Conservation (phyloP, 1,139 yeast species). For the Candida glucosophila region DNA sequence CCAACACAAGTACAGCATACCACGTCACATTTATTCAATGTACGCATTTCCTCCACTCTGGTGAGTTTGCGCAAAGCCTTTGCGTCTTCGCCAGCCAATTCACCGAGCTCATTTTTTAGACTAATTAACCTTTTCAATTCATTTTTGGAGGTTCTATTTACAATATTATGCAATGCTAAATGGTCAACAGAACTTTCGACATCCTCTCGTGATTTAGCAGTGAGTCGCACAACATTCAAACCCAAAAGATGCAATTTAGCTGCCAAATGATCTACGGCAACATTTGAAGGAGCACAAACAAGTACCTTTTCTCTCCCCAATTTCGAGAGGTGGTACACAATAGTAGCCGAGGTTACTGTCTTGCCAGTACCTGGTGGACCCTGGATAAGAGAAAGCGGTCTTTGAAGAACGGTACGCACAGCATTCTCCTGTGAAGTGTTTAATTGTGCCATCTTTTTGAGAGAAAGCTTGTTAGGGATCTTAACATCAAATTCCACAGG, state of each 20-base stretch:
- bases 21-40: slow-evolving; percentile 61
- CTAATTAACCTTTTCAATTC: slow-evolving; percentile 51
- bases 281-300: slow-evolving; percentile 94
- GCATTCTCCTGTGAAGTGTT: slow-evolving; percentile 78
- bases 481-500: slow-evolving; percentile 53
- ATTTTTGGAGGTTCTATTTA: slow-evolving; percentile 39
- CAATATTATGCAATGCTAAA: slow-evolving; percentile 45
- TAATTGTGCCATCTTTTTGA: slow-evolving; percentile 59
- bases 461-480: slow-evolving; percentile 55
- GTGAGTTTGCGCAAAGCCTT: slow-evolving; percentile 30
- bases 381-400: slow-evolving; percentile 80
- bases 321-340: slow-evolving; percentile 66
- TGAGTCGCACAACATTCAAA: slow-evolving; percentile 64
- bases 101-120: slow-evolving; percentile 62
- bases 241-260: slow-evolving; percentile 60
- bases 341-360: slow-evolving; percentile 88
- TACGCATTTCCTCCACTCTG: slow-evolving; percentile 38
- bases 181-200: slow-evolving; percentile 55
- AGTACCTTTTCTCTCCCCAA: slow-evolving; percentile 51
- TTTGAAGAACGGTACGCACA: slow-evolving; percentile 58
- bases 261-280: slow-evolving; percentile 90
- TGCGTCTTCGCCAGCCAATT: slow-evolving; percentile 50
- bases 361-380: slow-evolving; percentile 99
- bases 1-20: slow-evolving; percentile 91
- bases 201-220: slow-evolving; percentile 76